Evolutionary conservation across 2,329 filamentous ascomycete species (phyloP), one percentile per base, ranked within the genome.

Genomic region (Fusarium hainanense): DNA sequence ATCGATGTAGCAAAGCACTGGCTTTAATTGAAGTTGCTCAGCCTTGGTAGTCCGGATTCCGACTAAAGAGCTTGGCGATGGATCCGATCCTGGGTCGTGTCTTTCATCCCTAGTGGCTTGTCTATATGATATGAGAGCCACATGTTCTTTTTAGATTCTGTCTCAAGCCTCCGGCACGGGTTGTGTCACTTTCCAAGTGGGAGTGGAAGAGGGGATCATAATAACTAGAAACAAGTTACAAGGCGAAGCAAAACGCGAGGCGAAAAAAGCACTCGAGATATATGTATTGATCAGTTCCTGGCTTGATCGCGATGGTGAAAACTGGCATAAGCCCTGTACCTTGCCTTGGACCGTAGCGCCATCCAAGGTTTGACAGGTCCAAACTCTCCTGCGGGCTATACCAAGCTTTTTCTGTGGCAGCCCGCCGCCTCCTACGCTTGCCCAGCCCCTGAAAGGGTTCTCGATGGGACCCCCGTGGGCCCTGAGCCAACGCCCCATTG

Each of bases 121-220:
- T 48, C 9, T 21, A 32, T 23, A 11, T 18, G 27, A 23, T 27
- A 8, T 23, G 11, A 20, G 56, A 56, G 58, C 58, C 43, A 65
- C 30, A 37, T n/a, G 42, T 66, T 66, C 54, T 49, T 54, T 61
- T 37, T 42, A 34, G 21, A 41, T 61, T 61, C 30, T 66, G 63
- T 66, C 48, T 66, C 42, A 60, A 66, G 54, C 32, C 46, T 50
- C 27, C 14, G 27, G 46, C 63, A 32, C 27, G 21, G 27, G n/a
- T 21, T 54, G 63, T 66, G 20, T 66, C 48, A 55, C 16, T 60
- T 20, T 34, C n/a, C 21, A 37, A n/a, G 41, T 20, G 44, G 13
- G 28, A 13, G 21, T 42, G 32, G 16, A 18, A 20, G 20, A 30
- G 23, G 25, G 9, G 11, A 23, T 20, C 32, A 43, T 18, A 61